Percentiles rank a stretch among this genome's conserved stretches.
Conservation (phyloP, 1,284 basidiomycete species). For the Vanrija sp. region DNA sequence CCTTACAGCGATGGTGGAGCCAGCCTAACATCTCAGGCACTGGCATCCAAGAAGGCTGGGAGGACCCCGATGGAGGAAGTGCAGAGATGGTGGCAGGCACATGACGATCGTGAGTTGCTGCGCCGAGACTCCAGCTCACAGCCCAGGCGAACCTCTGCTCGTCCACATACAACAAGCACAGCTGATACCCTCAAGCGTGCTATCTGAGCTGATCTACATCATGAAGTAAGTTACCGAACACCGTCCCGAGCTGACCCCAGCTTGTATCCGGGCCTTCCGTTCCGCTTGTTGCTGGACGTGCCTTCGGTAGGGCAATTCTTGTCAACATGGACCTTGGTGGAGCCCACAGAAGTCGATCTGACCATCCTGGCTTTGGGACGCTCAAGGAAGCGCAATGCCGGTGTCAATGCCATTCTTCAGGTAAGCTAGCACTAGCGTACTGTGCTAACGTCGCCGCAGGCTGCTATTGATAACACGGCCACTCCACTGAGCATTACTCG, state of each 20-base stretch:
- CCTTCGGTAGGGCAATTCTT: conserved; percentile 32
- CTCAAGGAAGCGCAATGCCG: conserved; percentile 12
- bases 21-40: conserved; percentile 14
- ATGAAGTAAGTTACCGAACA: conserved; percentile 22
- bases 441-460: conserved; percentile 1
- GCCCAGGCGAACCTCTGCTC: conserved; percentile 21
- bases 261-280: conserved; percentile 24
- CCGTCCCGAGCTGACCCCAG: conserved; percentile 6
- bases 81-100: conserved; percentile 27
- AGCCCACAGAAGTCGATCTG: conserved; percentile 34
- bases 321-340: conserved; percentile 26
- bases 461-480: conserved; percentile 1
- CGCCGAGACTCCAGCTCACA: neutral
- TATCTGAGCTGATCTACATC: conserved; percentile 39
- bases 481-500: conserved; percentile 20
- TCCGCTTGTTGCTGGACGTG: conserved; percentile 37
- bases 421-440: conserved; percentile 12
- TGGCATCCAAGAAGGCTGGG: conserved; percentile 27
- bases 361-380: conserved; percentile 25
- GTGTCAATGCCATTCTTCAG: conserved; percentile 27
- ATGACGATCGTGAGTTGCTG: conserved; percentile 18
- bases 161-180: conserved; percentile 40
- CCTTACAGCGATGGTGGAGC: too few species aligned
- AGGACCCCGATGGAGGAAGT: conserved; percentile 37
- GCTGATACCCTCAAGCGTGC: conserved; percentile 19